Percentiles rank a stretch among this genome's conserved stretches.
phyloP scores from a whole-genome alignment of 2,329 filamentous ascomycete genomes.

The Macrophomina tecta region DNA sequence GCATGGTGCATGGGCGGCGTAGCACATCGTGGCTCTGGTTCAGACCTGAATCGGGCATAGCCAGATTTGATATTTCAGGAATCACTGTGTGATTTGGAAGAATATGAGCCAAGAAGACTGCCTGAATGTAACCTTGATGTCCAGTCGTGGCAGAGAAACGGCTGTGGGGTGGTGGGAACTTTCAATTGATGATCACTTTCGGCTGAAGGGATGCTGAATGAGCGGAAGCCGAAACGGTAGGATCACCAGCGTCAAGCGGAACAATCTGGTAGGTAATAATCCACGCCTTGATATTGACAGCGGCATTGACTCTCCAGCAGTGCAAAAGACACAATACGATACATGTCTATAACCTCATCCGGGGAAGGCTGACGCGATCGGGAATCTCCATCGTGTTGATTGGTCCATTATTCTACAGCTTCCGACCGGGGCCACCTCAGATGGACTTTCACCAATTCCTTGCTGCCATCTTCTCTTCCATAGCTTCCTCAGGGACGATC shows the following conservation, averaged over 20 bases:
- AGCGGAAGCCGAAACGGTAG: background rate
- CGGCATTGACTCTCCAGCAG: background rate
- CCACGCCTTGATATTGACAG: background rate
- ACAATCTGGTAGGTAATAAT: no score
- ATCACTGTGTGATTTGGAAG: no score
- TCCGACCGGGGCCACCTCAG: background rate
- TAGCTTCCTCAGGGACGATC: background rate
- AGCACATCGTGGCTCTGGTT: no score
- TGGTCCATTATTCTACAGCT: constrained; percentile 22
- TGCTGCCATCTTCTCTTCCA: background rate
- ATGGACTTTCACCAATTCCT: background rate
- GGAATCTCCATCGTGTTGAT: constrained; percentile 21
- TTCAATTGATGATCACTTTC: background rate
- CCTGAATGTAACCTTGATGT: no score
- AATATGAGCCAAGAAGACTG: no score
- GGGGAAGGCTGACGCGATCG: constrained; percentile 12
- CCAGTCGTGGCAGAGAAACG: no score
- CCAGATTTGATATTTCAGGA: background rate
- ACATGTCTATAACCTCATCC: background rate
- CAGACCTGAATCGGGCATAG: background rate
- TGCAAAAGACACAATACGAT: background rate
- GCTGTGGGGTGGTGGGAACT: background rate
- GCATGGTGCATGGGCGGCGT: background rate
- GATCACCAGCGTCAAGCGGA: background rate
- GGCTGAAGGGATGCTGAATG: background rate